These are phyloP conservation scores for Pleurotus pulmonarius DNA, from an alignment of 768 basidiomycete species.

Conservation along the genomic window DNA sequence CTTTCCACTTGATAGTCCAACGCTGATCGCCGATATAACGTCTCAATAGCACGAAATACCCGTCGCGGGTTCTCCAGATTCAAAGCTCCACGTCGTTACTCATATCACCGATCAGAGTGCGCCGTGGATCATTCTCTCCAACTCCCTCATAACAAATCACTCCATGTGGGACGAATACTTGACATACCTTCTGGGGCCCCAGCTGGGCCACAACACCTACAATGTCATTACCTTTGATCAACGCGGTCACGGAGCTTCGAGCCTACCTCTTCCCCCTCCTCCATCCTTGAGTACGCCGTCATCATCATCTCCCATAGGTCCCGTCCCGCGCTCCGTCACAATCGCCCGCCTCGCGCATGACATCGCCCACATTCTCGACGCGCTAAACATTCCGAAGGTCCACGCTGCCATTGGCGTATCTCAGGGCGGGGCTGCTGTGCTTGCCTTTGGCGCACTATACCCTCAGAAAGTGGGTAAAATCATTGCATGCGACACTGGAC, in stretches of 20 bases:
- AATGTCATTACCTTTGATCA: constrained; percentile 51
- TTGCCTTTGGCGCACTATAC: constrained; percentile 40
- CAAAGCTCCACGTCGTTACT: constrained; percentile 39
- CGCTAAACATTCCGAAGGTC: constrained; percentile 30
- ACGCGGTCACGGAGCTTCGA: constrained; percentile 48
- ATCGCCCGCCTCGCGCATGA: constrained; percentile 45
- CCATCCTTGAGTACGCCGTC: constrained; percentile 7
- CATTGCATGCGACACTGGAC: constrained; percentile 46
- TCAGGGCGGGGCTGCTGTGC: constrained; percentile 47
- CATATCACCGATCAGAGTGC: constrained; percentile 33
- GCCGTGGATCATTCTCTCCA: constrained; percentile 49
- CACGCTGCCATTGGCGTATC: constrained; percentile 50
- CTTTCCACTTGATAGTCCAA: not conserved
- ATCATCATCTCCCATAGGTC: constrained; percentile 29
- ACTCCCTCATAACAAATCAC: constrained; percentile 45
- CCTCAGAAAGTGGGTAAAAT: constrained; percentile 31
- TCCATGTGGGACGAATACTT: constrained; percentile 45
- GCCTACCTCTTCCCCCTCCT: constrained; percentile 19
- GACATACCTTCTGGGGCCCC: constrained; percentile 32
- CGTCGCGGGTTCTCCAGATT: constrained; percentile 28
- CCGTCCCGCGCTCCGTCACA: constrained; percentile 22
- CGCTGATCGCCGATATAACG: not conserved
- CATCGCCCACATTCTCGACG: constrained; percentile 33
- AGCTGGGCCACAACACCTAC: constrained; percentile 22
- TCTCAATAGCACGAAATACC: constrained; percentile 33